These are phyloP conservation scores for Blastobotrys mokoenaii DNA, from an alignment of 805 yeast genomes.

Conservation along the genomic window DNA sequence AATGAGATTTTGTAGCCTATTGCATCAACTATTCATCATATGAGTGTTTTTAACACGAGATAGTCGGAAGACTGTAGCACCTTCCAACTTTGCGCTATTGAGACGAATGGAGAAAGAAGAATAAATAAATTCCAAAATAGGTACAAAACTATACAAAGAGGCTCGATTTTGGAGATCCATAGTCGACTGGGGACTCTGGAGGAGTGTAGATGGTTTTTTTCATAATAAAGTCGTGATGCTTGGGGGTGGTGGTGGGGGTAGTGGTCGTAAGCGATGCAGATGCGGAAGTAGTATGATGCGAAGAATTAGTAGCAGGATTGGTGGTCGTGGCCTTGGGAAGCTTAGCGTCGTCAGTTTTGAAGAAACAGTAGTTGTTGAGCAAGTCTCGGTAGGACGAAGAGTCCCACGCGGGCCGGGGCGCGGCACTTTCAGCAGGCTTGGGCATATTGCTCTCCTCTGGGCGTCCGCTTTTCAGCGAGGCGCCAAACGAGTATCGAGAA, in stretches of 20 bases:
- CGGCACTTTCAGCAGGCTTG: neutral
- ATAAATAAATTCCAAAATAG: neutral
- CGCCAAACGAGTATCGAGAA: conserved; percentile 17
- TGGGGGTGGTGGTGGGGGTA: conserved; percentile 2
- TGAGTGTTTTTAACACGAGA: too few relatives aligned
- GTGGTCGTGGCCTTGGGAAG: neutral
- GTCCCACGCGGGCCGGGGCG: conserved; percentile 24
- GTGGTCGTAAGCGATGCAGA: neutral
- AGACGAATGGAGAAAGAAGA: too few relatives aligned
- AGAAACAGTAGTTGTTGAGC: conserved; percentile 33
- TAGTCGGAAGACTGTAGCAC: too few relatives aligned
- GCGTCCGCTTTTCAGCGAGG: conserved; percentile 7
- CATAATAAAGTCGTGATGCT: neutral
- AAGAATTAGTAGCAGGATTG: conserved; percentile 1
- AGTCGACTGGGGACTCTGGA: neutral
- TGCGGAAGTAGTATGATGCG: conserved; percentile 3
- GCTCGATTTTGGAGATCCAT: neutral
- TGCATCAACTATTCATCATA: too few relatives aligned
- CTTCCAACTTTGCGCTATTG: too few relatives aligned
- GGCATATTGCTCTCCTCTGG: too few relatives aligned
- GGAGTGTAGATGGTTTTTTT: neutral
- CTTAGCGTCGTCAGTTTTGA: conserved; percentile 12
- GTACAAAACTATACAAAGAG: neutral
- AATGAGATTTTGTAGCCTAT: too few relatives aligned
- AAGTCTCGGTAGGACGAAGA: conserved; percentile 32